These are phyloP conservation scores for Penicillium herquei DNA, from an alignment of 495 filamentous ascomycete genomes.

Conservation along the genomic window DNA sequence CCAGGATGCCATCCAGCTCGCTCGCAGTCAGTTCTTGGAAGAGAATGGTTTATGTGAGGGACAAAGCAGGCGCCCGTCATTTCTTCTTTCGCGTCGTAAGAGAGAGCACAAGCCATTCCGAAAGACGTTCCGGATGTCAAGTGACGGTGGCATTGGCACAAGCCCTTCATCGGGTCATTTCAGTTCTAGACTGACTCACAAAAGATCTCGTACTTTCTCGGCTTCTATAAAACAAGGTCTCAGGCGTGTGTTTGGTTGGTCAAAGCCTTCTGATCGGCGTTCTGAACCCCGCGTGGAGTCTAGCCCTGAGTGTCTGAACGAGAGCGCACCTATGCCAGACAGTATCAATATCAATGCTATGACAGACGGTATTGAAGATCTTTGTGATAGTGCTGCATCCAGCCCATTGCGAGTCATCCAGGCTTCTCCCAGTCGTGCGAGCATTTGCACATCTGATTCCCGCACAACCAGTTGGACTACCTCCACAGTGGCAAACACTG, in stretches of 20 bases:
- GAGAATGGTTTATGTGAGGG: conserved; percentile 30
- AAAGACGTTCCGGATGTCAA: conserved; percentile 58
- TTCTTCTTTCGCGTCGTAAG: conserved; percentile 43
- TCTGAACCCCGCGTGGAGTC: not conserved
- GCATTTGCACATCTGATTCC: conserved; percentile 55
- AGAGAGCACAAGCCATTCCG: conserved; percentile 55
- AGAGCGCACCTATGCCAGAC: not conserved
- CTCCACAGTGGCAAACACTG: conserved; percentile 55
- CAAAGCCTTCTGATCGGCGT: conserved; percentile 37
- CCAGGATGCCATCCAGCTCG: conserved; percentile 50
- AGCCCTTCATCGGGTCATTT: conserved; percentile 21
- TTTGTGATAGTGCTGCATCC: not conserved
- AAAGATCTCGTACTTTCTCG: conserved; percentile 59
- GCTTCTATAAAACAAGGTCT: conserved; percentile 59
- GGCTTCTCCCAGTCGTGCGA: conserved; percentile 43
- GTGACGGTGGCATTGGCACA: conserved; percentile 34
- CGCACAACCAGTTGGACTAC: conserved; percentile 76
- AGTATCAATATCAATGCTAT: not conserved
- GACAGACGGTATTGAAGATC: not conserved
- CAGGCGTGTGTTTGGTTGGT: conserved; percentile 55
- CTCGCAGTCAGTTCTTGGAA: conserved; percentile 46
- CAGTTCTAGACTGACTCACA: conserved; percentile 37
- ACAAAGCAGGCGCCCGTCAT: conserved; percentile 44
- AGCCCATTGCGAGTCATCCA: conserved; percentile 9
- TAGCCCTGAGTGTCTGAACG: not conserved